phyloP scores from a whole-genome alignment of 1,139 yeast genomes.

The Blastobotrys aristatus region DNA sequence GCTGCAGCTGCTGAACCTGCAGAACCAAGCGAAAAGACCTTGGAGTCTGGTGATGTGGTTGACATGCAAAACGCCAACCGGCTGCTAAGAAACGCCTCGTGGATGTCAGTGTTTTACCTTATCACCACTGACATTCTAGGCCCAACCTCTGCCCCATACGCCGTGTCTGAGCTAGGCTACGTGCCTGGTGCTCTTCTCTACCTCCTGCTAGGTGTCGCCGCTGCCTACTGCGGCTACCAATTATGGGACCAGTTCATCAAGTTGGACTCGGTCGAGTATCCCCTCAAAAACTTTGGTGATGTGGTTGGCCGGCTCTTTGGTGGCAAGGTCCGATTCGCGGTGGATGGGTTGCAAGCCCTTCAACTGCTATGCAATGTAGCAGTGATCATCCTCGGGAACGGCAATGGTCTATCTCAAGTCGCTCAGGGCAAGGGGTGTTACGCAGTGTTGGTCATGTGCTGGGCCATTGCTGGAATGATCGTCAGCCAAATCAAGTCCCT shows the following conservation, averaged over 20 bases:
- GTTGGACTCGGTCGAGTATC: constrained; percentile 41
- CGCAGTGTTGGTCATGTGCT: constrained; percentile 39
- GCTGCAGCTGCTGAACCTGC: constrained; percentile 1
- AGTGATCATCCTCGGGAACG: constrained; percentile 39
- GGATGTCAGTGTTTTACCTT: constrained; percentile 40
- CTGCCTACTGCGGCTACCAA: constrained; percentile 39
- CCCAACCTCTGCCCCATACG: constrained; percentile 43
- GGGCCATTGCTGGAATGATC: constrained; percentile 42
- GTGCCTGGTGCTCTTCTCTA: constrained; percentile 42
- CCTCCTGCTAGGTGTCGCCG: constrained; percentile 39
- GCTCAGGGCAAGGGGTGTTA: constrained; percentile 39
- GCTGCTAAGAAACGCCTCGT: constrained; percentile 33
- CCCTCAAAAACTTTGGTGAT: constrained; percentile 41
- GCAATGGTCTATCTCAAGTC: constrained; percentile 41
- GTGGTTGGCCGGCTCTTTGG: constrained; percentile 40
- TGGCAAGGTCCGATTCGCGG: constrained; percentile 29
- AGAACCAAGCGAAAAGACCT: constrained; percentile 12
- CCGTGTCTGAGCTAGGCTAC: constrained; percentile 41
- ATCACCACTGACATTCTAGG: constrained; percentile 47
- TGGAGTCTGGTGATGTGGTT: constrained; percentile 17
- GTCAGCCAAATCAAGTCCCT: constrained; percentile 41
- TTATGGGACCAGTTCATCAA: constrained; percentile 33
- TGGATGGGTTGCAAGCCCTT: constrained; percentile 38
- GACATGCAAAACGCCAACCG: constrained; percentile 27
- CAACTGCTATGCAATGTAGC: constrained; percentile 43